A percentile compares a stretch with the other conserved stretches of the same genome.
Evolutionary conservation across 768 basidiomycete species (phyloP).

Genomic region (Suillus brevipes): DNA sequence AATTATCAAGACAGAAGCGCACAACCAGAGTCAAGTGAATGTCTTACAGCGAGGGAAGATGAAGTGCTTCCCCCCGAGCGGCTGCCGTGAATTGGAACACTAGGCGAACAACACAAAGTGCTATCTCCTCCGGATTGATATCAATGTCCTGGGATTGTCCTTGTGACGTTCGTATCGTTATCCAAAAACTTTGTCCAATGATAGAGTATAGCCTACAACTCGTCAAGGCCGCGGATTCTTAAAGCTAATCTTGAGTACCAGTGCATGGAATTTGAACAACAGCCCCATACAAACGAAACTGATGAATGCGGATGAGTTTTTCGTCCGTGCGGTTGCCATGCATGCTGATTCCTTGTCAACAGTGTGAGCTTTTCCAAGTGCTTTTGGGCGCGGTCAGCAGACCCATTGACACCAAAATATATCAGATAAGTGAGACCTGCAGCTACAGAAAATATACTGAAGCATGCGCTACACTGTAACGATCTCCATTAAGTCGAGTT

Average conservation of each 20-base stretch:
- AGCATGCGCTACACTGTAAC: no score
- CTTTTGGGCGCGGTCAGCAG: no score
- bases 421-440: no score
- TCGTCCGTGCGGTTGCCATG: no score
- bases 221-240: not conserved
- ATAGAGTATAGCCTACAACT: not conserved
- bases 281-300: constrained; percentile 35
- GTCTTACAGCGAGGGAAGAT: not conserved
- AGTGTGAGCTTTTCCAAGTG: no score
- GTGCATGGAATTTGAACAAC: constrained; percentile 33
- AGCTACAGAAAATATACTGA: no score
- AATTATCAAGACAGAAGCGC: not conserved
- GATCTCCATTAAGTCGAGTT: no score
- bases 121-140: not conserved
- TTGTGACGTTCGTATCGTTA: not conserved
- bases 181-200: not conserved
- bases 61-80: not conserved
- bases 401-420: no score
- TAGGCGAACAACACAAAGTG: not conserved
- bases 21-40: not conserved
- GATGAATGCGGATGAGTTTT: not conserved
- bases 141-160: not conserved
- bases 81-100: not conserved
- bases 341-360: no score
- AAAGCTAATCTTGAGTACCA: constrained; percentile 42